These are phyloP conservation scores for Dioscorea cayenensis DNA, from an alignment of 116 monocot genomes.

Conservation along the genomic window DNA sequence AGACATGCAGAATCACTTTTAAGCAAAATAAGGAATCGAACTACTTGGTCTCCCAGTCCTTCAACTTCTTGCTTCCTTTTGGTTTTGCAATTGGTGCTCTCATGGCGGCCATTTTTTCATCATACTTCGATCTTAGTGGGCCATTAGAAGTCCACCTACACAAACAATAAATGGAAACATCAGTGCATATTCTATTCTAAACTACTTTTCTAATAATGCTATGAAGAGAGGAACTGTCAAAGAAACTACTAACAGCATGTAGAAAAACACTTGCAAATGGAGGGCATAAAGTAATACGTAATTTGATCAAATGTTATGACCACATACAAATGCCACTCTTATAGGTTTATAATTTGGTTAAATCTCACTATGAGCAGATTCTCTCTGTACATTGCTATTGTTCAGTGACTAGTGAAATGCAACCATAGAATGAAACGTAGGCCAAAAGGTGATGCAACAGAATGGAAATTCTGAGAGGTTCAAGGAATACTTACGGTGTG, in stretches of 20 bases:
- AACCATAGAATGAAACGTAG: too few species aligned
- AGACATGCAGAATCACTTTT: too few species aligned
- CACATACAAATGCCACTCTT: too few species aligned
- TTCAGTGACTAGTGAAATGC: too few species aligned
- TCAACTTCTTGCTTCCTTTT: conserved; percentile 88
- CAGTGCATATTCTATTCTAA: neutral
- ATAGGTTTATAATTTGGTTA: too few species aligned
- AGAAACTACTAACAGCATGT: neutral
- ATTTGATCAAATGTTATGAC: too few species aligned
- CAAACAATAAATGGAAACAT: conserved; percentile 1
- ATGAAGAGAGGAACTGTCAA: neutral
- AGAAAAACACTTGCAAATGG: neutral
- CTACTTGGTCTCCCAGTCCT: conserved; percentile 60
- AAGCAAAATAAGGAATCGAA: neutral
- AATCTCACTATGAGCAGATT: too few species aligned
- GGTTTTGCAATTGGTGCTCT: conserved; percentile 66
- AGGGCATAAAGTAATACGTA: neutral
- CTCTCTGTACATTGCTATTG: too few species aligned
- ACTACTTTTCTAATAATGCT: neutral
- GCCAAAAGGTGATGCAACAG: too few species aligned
- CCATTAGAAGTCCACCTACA: conserved; percentile 80
- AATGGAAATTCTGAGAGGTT: neutral
- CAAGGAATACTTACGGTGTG: conserved; percentile 58
- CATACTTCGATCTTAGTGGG: conserved; percentile 74
- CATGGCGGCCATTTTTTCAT: conserved; percentile 81